Percentiles rank a stretch among this genome's conserved stretches.
These are phyloP conservation scores for Nakaseomyces nivariensis DNA, from an alignment of 1,139 yeast genomes.

Conservation along the genomic window DNA sequence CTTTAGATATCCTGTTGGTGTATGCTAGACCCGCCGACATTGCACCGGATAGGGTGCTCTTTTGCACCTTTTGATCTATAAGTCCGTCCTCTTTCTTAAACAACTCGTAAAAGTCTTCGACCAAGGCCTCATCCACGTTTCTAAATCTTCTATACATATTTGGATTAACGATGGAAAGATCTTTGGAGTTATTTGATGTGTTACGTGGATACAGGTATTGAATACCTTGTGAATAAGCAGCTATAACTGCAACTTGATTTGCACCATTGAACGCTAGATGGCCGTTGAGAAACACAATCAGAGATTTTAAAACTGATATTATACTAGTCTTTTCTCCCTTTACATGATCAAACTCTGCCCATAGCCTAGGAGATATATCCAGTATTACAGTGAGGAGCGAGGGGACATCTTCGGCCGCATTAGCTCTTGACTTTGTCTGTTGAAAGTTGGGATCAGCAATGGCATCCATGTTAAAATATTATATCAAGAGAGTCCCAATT, in stretches of 20 bases:
- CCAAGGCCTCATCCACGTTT: conserved; percentile 65
- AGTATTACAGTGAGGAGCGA: conserved; percentile 70
- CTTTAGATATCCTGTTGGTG: conserved; percentile 55
- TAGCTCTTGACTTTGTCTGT: conserved; percentile 16
- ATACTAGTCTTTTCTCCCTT: conserved; percentile 14
- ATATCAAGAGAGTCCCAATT: too few relatives aligned
- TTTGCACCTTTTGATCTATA: conserved; percentile 19
- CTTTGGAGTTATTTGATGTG: conserved; percentile 7
- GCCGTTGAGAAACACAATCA: conserved; percentile 48
- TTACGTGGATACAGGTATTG: conserved; percentile 57
- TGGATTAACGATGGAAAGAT: conserved; percentile 28
- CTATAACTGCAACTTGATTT: conserved; percentile 75
- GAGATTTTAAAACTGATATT: conserved; percentile 23
- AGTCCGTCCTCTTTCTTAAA: conserved; percentile 29
- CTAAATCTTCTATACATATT: conserved; percentile 83
- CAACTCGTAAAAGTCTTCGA: conserved; percentile 48
- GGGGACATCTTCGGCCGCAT: conserved; percentile 55
- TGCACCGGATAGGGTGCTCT: conserved; percentile 65
- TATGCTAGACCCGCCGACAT: conserved; percentile 59
- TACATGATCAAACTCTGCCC: conserved; percentile 44
- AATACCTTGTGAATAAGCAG: conserved; percentile 66
- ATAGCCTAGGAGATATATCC: conserved; percentile 69
- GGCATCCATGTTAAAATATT: conserved; percentile 52
- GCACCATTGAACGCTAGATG: conserved; percentile 80
- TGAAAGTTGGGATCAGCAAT: conserved; percentile 60